Percentiles rank a stretch among this genome's conserved stretches.
Evolutionary conservation across 192 early-diverging fungal species (phyloP).

Genomic region (Coemansia sp.): DNA sequence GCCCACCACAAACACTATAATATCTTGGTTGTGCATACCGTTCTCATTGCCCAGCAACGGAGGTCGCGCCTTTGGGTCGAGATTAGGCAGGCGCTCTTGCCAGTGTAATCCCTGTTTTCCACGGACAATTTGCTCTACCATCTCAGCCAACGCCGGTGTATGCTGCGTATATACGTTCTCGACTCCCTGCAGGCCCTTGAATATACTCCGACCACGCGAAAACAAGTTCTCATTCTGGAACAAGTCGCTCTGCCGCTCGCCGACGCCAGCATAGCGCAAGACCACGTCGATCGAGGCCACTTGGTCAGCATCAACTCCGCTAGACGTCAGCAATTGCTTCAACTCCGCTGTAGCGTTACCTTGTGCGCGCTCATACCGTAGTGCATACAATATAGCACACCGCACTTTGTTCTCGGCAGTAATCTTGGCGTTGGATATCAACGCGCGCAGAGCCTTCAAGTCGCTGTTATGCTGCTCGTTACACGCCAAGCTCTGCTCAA

Average conservation of each 20-base stretch:
- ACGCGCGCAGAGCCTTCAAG: conserved; percentile 63
- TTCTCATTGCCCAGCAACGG: conserved; percentile 31
- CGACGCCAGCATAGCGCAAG: conserved; percentile 73
- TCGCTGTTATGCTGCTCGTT: conserved; percentile 82
- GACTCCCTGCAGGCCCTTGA: conserved; percentile 93
- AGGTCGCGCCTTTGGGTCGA: conserved; percentile 36
- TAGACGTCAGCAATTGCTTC: conserved; percentile 68
- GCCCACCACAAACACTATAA: conserved; percentile 95
- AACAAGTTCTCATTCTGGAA: conserved; percentile 88
- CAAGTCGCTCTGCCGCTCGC: conserved; percentile 83
- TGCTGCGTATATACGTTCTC: conserved; percentile 99
- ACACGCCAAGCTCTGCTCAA: conserved; percentile 94
- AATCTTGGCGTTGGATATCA: conserved; percentile 69
- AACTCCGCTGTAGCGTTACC: conserved; percentile 71
- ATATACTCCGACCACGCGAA: conserved; percentile 78
- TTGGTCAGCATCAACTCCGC: conserved; percentile 71
- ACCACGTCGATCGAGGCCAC: conserved; percentile 71
- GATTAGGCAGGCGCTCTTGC: conserved; percentile 57
- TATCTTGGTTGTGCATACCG: conserved; percentile 79
- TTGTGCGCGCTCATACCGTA: conserved; percentile 86
- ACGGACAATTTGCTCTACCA: conserved; percentile 76
- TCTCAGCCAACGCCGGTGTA: conserved; percentile 78
- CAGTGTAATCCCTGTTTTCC: conserved; percentile 53
- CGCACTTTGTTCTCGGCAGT: conserved; percentile 73
- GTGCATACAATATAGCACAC: conserved; percentile 81